Conservation (phyloP, 139 green algal species). For the Coelastrella sp. region DNA sequence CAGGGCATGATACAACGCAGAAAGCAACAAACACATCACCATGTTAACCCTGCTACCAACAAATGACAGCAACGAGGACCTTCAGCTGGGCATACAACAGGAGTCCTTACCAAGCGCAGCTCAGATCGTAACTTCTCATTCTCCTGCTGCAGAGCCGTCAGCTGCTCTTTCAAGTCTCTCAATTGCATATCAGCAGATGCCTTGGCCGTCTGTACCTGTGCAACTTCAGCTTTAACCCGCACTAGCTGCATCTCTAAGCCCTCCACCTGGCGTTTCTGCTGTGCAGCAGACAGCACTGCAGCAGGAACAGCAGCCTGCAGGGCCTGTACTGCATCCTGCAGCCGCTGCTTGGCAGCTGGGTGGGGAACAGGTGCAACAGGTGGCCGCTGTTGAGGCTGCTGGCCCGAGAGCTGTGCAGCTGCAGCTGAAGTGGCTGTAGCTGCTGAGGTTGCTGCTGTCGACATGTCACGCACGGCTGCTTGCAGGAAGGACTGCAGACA, state of each 20-base stretch:
- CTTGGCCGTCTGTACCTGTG: background rate
- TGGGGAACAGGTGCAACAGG: background rate
- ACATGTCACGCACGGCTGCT: constrained; percentile 1
- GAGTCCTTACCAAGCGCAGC: background rate
- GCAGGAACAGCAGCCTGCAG: constrained; percentile 17
- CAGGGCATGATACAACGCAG: background rate
- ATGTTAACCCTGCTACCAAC: background rate
- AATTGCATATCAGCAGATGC: background rate
- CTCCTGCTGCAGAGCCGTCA: background rate
- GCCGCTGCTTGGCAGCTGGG: constrained; percentile 29
- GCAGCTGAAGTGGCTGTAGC: constrained; percentile 5
- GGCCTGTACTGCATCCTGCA: constrained; percentile 2
- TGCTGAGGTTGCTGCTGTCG: background rate
- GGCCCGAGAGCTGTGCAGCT: background rate
- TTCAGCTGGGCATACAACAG: background rate
- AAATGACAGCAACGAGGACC: background rate
- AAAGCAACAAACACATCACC: background rate
- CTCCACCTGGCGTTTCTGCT: background rate
- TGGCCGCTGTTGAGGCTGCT: background rate
- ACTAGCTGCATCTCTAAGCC: background rate
- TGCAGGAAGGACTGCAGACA: background rate
- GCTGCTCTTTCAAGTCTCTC: background rate
- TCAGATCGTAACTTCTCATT: background rate
- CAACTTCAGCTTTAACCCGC: background rate
- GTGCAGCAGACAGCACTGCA: background rate